These are phyloP conservation scores for Arctostaphylos glauca DNA, from an alignment of 148 eudicot genomes.

Conservation along the genomic window DNA sequence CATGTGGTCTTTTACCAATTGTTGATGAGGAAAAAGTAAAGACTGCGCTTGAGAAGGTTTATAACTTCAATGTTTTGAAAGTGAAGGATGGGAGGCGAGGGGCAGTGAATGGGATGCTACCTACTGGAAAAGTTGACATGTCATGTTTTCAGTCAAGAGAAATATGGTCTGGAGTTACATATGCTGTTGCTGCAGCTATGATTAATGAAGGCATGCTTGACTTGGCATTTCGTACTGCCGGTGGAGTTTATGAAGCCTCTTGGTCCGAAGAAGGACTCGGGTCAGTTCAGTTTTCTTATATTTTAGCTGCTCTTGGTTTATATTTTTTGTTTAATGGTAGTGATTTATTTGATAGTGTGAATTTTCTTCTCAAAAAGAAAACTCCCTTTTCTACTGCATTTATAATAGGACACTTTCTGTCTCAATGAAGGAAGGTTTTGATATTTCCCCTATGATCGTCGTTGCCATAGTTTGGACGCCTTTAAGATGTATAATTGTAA, in stretches of 20 bases:
- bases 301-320: too few relatives aligned
- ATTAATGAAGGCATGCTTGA: slow-evolving; percentile 62
- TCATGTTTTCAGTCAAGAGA: slow-evolving; percentile 34
- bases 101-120: slow-evolving; percentile 30
- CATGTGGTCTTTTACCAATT: slow-evolving; percentile 25
- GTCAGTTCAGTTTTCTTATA: slow-evolving; percentile 41
- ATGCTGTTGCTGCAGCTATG: slow-evolving; percentile 69
- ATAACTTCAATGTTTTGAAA: slow-evolving; percentile 26
- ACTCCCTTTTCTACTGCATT: too few relatives aligned
- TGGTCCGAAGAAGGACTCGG: slow-evolving; percentile 67
- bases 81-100: slow-evolving; percentile 26
- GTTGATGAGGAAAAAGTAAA: slow-evolving; percentile 26
- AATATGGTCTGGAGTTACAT: slow-evolving; percentile 69
- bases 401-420: too few relatives aligned
- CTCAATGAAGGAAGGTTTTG: too few relatives aligned
- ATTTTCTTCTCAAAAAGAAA: too few relatives aligned
- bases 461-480: too few relatives aligned
- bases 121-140: slow-evolving; percentile 26
- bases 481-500: too few relatives aligned
- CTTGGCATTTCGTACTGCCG: slow-evolving; percentile 59
- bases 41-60: slow-evolving; percentile 29
- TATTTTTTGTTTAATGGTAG: too few relatives aligned
- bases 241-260: slow-evolving; percentile 52
- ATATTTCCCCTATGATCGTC: too few relatives aligned
- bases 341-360: too few relatives aligned